Evolutionary conservation across 2,329 filamentous ascomycete genomes (phyloP).

Genomic region (Pseudocercospora cruenta): DNA sequence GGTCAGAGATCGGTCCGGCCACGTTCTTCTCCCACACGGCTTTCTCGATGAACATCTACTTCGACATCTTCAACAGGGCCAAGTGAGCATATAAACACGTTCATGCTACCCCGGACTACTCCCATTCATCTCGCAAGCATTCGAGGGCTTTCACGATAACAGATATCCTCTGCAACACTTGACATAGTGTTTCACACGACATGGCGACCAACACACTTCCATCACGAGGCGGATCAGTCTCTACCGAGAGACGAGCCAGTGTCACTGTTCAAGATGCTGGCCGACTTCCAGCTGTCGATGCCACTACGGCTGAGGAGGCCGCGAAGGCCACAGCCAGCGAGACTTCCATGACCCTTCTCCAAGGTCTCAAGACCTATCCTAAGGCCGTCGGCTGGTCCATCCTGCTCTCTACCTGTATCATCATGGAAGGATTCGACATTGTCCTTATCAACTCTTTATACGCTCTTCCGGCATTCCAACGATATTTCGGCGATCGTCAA

Average conservation of each 20-base stretch:
- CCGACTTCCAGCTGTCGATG: constrained; percentile 15
- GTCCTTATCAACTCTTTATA: constrained; percentile 42
- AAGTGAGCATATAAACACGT: constrained; percentile 3
- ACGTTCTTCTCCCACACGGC: not conserved
- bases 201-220: constrained; percentile 10
- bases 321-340: constrained; percentile 37
- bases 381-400: constrained; percentile 45
- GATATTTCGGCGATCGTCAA: constrained; percentile 46
- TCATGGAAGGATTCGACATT: constrained; percentile 49
- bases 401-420: constrained; percentile 42
- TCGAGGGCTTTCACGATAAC: not conserved
- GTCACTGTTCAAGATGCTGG: constrained; percentile 19
- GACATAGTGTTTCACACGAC: not conserved
- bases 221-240: constrained; percentile 5
- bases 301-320: constrained; percentile 33
- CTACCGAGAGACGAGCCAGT: constrained; percentile 13
- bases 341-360: constrained; percentile 40
- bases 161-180: constrained; percentile 3
- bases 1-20: constrained; percentile 8
- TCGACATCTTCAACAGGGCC: not conserved
- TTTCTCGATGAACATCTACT: not conserved
- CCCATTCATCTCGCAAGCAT: not conserved
- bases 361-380: constrained; percentile 38
- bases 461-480: constrained; percentile 38
- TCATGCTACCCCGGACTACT: not conserved